Evolutionary conservation across 345 rosid genomes (phyloP), one percentile per base, ranked within the genome.

Genomic region (Acer saccharum): DNA sequence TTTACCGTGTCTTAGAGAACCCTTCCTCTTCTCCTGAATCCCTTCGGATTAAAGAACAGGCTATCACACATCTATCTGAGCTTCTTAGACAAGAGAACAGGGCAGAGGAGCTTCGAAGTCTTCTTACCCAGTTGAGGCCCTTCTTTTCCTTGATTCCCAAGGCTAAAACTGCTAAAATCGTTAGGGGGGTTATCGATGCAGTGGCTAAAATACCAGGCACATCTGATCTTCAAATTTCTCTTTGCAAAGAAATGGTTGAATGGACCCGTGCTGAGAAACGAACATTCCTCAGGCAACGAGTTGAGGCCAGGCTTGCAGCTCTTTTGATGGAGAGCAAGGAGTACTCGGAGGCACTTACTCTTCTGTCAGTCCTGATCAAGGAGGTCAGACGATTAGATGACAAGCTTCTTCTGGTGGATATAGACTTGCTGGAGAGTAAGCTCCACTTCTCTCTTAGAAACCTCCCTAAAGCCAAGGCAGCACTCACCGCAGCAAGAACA

Each of bases 141-240:
- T 95, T 88, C 83, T 95, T 93, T 78, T 88, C 98, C 0, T 76
- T 92, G 71, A 92, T 93, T 80, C 97, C 99, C 6, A 95, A 95
- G 89, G 99, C 98, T 12, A 95, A 95, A 83, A 95, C 99, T 16
- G 98, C 99, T 0, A 95, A 95, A 76, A 91, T 93, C 68, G 97
- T 93, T 29, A 82, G 96, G 54, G 90, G 92, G 29, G 87, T 93
- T 68, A 92, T 93, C 6, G 99, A 95, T 81, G 85, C 94, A 50
- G 96, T 93, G 13, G 97, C 99, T 13, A 93, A 95, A 88, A 95
- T 95, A 77, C 97, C 98, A 0, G 95, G 89, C 54, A 90, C 97
- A 2, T 88, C 98, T 10, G 95, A 89, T 81, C 94, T 93, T 32
- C 99, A 93, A 84, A 93, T 95, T 76, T 74, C 95, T 65, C 95